Conservation (phyloP, 495 filamentous ascomycete species). For the Tetracladium marchalianum region DNA sequence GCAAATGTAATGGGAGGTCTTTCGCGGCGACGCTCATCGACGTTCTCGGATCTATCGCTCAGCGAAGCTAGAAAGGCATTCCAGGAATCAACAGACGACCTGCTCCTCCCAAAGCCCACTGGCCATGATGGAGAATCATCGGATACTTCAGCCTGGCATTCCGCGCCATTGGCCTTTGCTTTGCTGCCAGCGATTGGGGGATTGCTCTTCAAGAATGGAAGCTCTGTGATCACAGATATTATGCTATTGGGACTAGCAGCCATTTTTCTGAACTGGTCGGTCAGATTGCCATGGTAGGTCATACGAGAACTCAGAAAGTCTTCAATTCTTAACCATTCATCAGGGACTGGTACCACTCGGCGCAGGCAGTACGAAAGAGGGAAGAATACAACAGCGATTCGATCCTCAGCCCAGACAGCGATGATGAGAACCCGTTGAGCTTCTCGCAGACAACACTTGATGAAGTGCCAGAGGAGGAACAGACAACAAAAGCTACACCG, state of each 20-base stretch:
- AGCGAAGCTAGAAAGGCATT: slow-evolving; percentile 58
- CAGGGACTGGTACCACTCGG: slow-evolving; percentile 85
- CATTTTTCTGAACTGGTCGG: slow-evolving; percentile 89
- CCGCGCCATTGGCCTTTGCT: slow-evolving; percentile 68
- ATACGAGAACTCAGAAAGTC: neutral
- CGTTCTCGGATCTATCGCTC: slow-evolving; percentile 59
- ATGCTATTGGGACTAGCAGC: slow-evolving; percentile 68
- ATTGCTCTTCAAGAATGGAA: slow-evolving; percentile 75
- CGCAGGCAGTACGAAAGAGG: slow-evolving; percentile 49
- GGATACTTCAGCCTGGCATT: slow-evolving; percentile 62
- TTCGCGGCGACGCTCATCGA: slow-evolving; percentile 57
- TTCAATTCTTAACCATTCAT: neutral
- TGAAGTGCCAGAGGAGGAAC: slow-evolving; percentile 30
- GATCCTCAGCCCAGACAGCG: slow-evolving; percentile 36
- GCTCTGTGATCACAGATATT: slow-evolving; percentile 71
- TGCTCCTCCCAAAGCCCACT: slow-evolving; percentile 54
- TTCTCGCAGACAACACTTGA: slow-evolving; percentile 22
- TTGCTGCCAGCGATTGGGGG: slow-evolving; percentile 79
- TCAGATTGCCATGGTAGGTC: slow-evolving; percentile 75
- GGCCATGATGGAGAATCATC: slow-evolving; percentile 10
- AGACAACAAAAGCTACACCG: neutral
- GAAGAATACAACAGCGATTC: slow-evolving; percentile 37
- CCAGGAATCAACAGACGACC: slow-evolving; percentile 59
- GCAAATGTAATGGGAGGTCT: slow-evolving; percentile 1
- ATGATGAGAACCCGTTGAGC: slow-evolving; percentile 25